Base-by-base conservation (phyloP, 331 rosid genomes). In the Rhamnella rubrinervis region DNA sequence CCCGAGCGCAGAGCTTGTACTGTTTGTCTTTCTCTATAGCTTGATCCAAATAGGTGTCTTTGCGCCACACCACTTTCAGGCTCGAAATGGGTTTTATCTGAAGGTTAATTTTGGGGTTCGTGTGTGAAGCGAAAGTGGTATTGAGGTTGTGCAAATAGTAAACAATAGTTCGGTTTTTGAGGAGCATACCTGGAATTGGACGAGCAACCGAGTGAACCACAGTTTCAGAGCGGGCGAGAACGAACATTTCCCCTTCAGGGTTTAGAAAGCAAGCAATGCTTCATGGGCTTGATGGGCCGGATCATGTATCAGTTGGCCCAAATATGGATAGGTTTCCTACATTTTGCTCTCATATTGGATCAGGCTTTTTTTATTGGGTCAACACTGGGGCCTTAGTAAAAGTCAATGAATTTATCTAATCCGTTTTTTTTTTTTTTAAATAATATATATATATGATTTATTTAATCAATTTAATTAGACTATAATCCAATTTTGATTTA, bases 11-110 rank as follows among this genome's bases (percentile, higher is more conserved):
- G 62, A 84, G 83, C 66, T 78, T 89, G 74, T 28, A 89, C 19
- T 83, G 83, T 59, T 92, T 92, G 41, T 86, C 95, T 53, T 65
- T 66, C 49, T 89, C 92, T 40, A 89, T 87, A 57, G 96, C 89
- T 61, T 59, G 78, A 86, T 92, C 98, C 0, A 92, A 85, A 11
- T 66, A 21, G 13, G 0, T 71, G 83, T 92, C 98, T 60, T 92
- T 92, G 40, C 92, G 95, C 98, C 98, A 89, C 12, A 60, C 77
- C 11, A 89, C 96, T 77, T 87, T 87, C 59, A 92, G 87, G 76
- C 91, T 89, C 2, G 92, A 89, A 20, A 89, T 83, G 21, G 75
- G 14, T 76, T 50, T 81, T 38, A 59, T 13, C 20, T 68, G 67
- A 10, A 68, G 46, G 40, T 71, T 41, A 71, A 67, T 16, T 19